Evolutionary conservation across 805 yeast genomes (phyloP).

Genomic region (Kodamaea hsintzibuensis): DNA sequence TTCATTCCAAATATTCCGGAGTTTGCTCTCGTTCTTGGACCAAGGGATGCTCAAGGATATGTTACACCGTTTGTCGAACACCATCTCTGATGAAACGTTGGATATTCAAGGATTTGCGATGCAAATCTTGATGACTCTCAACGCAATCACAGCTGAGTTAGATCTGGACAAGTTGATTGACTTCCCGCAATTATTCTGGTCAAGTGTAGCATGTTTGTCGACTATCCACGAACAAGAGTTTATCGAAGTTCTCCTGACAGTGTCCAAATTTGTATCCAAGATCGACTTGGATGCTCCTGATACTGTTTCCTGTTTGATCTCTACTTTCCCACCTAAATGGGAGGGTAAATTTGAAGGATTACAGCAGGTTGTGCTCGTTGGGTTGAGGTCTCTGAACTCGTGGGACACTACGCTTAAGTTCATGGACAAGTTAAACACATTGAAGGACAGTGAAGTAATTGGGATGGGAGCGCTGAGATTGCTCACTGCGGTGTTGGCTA

Average conservation of each 20-base stretch:
- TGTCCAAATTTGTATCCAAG: conserved; percentile 80
- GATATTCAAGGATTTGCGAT: conserved; percentile 96
- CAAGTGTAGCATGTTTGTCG: conserved; percentile 84
- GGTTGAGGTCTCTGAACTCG: conserved; percentile 78
- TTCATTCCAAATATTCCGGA: conserved; percentile 89
- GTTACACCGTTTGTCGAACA: conserved; percentile 89
- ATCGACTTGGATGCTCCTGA: conserved; percentile 85
- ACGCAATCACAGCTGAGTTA: conserved; percentile 86
- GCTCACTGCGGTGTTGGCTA: conserved; percentile 70
- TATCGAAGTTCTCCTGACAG: conserved; percentile 78
- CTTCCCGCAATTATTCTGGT: conserved; percentile 95
- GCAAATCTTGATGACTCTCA: conserved; percentile 95
- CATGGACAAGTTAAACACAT: conserved; percentile 65
- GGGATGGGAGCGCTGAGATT: conserved; percentile 71
- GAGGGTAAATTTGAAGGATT: conserved; percentile 91
- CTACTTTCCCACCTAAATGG: conserved; percentile 94
- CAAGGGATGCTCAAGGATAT: conserved; percentile 88
- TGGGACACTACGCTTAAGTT: conserved; percentile 76
- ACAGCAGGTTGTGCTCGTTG: conserved; percentile 75
- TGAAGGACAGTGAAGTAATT: conserved; percentile 73
- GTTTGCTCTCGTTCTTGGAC: conserved; percentile 77
- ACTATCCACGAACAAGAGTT: conserved; percentile 93
- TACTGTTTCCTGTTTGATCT: conserved; percentile 76
- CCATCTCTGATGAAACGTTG: conserved; percentile 82
- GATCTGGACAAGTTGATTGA: conserved; percentile 76